Base-by-base conservation (phyloP, 2,329 filamentous ascomycete genomes). In the Phaeosphaeriaceae sp. region DNA sequence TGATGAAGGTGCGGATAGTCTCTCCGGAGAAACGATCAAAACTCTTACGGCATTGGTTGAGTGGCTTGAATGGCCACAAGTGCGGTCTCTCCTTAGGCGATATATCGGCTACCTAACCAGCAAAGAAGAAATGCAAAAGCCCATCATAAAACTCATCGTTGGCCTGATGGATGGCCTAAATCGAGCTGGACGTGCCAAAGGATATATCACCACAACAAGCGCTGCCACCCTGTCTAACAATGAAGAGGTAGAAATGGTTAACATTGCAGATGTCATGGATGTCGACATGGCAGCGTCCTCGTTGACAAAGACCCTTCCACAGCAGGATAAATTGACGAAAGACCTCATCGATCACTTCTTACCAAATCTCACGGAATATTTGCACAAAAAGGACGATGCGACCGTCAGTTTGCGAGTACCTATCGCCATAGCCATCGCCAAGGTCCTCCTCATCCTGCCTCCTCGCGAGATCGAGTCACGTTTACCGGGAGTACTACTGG, bases 301-400 rank as follows among this genome's bases (percentile, higher is more conserved):
- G 30, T 81, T 96, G 18, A 79, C 85, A 7, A 79, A 74, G 33
- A 89, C 87, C 0, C 78, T 92, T 45, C 91, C 91, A 0, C 79
- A 81, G 28, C 74, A 82, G 52, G 76, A 84, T 8, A 90, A 90
- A 69, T 79, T 96, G 28, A 79, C 83, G 13, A 80, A 83, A 1
- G 91, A 96, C 60, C 79, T 97, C 43, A 82, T 84, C 33, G 83
- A 84, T 16, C 86, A 87, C 54, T 89, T 96, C 62, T 76, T 96
- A 30, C 91, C 93, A 0, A 84, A 89, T 15, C 76, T 99, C 26
- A 82, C 87, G n/a, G 84, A 86, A 37, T 94, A 96, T 68, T 83
- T 97, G 21, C 92, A 97, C 63, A 87, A 96, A 64, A 97, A 97
- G 72, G 90, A 97, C 56, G 94, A 99, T 70, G 87, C 91, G 1